phyloP scores from a whole-genome alignment of 306 rosid species.

The Lathyrus aphaca region DNA sequence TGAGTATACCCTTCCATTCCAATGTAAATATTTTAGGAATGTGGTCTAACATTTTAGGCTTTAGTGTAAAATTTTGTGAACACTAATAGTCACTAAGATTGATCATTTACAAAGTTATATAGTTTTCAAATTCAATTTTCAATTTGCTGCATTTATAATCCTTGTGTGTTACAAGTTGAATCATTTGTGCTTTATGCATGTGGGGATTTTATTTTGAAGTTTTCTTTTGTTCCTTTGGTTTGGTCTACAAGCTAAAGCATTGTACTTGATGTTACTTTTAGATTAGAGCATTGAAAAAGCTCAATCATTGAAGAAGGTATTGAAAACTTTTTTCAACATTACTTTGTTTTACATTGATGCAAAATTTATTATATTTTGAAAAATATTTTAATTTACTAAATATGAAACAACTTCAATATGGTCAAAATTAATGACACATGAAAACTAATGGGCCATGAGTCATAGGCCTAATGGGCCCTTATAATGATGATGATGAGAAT shows the following conservation, averaged over 20 bases:
- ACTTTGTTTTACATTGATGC: too few relatives aligned
- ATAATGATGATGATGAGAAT: slow-evolving; percentile 1
- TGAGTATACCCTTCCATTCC: slow-evolving; percentile 30
- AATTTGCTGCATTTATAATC: slow-evolving; percentile 12
- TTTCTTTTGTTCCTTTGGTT: slow-evolving; percentile 17
- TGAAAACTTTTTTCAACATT: neutral
- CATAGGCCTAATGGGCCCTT: slow-evolving; percentile 25
- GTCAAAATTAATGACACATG: slow-evolving; percentile 10
- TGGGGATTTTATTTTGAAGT: slow-evolving; percentile 1
- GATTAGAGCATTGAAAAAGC: neutral
- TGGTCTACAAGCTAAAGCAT: slow-evolving; percentile 22
- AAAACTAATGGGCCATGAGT: slow-evolving; percentile 1
- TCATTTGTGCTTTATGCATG: slow-evolving; percentile 7
- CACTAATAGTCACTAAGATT: slow-evolving; percentile 37
- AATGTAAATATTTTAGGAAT: slow-evolving; percentile 46
- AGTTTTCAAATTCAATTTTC: slow-evolving; percentile 9
- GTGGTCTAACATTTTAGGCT: slow-evolving; percentile 43
- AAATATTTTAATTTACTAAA: neutral
- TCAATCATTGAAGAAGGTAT: neutral
- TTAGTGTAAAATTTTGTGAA: slow-evolving; percentile 42
- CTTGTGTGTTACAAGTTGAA: neutral
- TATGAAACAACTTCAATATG: slow-evolving; percentile 10
- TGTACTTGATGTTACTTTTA: slow-evolving; percentile 31
- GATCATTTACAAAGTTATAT: neutral
- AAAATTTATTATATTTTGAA: too few relatives aligned